Evolutionary conservation across 768 basidiomycete genomes (phyloP).

Genomic region (Boletus rex-veris): DNA sequence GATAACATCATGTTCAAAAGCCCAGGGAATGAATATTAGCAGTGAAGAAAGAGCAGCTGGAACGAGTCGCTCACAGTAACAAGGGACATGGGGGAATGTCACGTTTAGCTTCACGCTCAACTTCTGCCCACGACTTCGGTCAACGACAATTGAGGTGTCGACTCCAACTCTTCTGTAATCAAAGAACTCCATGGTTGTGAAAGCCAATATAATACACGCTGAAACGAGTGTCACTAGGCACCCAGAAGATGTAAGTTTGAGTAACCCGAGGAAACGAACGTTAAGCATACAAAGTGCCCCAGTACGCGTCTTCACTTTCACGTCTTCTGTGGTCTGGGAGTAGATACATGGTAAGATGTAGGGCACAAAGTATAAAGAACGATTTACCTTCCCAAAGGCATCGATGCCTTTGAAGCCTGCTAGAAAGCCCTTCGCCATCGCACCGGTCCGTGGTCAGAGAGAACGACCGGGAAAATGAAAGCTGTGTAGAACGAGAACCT

Average conservation of each 20-base stretch:
- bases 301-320: conserved; percentile 96
- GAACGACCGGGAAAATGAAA: conserved; percentile 10
- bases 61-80: conserved; percentile 73
- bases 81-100: conserved; percentile 95
- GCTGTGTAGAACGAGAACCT: conserved; percentile 5
- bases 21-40: conserved; percentile 2
- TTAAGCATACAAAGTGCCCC: conserved; percentile 78
- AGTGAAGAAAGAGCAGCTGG: not conserved
- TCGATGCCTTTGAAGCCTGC: conserved; percentile 85
- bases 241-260: conserved; percentile 5
- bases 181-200: conserved; percentile 91
- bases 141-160: conserved; percentile 92
- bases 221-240: conserved; percentile 84
- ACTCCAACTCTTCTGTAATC: conserved; percentile 87
- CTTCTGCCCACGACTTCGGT: conserved; percentile 93
- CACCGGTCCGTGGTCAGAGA: conserved; percentile 20
- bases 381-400: conserved; percentile 94
- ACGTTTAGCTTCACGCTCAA: conserved; percentile 88
- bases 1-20: conserved; percentile 1
- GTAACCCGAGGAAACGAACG: not conserved
- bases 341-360: conserved; percentile 7
- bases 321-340: conserved; percentile 92
- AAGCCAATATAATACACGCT: conserved; percentile 86
- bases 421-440: conserved; percentile 79
- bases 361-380: not conserved